phyloP scores from a whole-genome alignment of 495 filamentous ascomycete species.

The Penicillium egyptiacum region DNA sequence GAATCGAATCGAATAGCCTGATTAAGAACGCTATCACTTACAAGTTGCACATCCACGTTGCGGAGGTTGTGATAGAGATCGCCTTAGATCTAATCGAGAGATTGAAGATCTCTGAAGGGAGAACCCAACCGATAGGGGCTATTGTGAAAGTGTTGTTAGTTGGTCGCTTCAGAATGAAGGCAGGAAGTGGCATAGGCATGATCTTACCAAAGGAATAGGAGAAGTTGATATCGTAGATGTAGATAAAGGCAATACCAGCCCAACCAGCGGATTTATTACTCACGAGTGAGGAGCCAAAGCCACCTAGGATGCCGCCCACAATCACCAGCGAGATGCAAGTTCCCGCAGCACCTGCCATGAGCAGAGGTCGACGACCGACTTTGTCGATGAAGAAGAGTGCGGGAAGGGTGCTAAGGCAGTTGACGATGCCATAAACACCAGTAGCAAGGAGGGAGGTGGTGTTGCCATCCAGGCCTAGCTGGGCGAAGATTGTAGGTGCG shows the following conservation, averaged over 20 bases:
- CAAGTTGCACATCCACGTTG: constrained; percentile 49
- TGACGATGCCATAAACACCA: constrained; percentile 76
- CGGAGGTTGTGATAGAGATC: constrained; percentile 39
- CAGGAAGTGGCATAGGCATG: not conserved
- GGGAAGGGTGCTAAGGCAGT: constrained; percentile 72
- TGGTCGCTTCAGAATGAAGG: not conserved
- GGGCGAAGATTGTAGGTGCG: constrained; percentile 70
- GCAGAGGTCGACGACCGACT: constrained; percentile 61
- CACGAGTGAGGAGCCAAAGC: constrained; percentile 58
- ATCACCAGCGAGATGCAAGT: constrained; percentile 69
- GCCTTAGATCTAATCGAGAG: constrained; percentile 41
- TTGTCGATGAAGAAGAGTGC: constrained; percentile 76
- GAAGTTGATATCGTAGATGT: constrained; percentile 80
- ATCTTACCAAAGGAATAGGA: constrained; percentile 54
- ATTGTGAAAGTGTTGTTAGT: constrained; percentile 6
- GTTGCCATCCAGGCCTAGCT: constrained; percentile 63
- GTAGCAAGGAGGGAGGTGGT: constrained; percentile 72
- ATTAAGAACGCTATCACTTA: constrained; percentile 17
- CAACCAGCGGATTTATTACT: constrained; percentile 66
- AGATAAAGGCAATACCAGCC: constrained; percentile 78
- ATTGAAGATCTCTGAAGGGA: constrained; percentile 45
- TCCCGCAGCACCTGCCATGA: constrained; percentile 47
- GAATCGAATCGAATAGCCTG: not conserved
- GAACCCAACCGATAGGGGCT: constrained; percentile 46
- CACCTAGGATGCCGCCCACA: constrained; percentile 71